A percentile compares a stretch with the other conserved stretches of the same genome.
These are phyloP conservation scores for Haematococcus lacustris DNA, from an alignment of 139 green algal genomes.

Conservation along the genomic window DNA sequence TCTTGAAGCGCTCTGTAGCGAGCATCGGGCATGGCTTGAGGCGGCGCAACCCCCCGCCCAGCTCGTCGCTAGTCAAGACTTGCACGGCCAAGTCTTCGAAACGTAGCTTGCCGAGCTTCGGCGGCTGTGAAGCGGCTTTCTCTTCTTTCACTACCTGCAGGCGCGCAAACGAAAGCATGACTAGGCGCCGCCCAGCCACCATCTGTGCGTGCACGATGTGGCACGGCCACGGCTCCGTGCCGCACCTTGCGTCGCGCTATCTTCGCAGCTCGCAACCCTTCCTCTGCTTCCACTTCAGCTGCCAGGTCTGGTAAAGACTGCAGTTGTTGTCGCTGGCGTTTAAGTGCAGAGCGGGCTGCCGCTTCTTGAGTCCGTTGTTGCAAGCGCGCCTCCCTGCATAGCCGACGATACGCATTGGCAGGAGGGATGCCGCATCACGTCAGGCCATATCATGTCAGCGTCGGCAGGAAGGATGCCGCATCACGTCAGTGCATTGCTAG, in stretches of 20 bases:
- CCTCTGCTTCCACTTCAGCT: slow-evolving; percentile 17
- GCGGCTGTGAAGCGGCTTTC: slow-evolving; percentile 38
- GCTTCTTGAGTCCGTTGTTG: slow-evolving; percentile 23
- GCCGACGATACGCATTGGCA: too few relatives aligned
- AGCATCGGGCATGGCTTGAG: slow-evolving; percentile 32
- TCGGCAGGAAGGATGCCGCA: too few relatives aligned
- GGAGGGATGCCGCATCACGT: too few relatives aligned
- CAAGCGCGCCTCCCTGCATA: slow-evolving; percentile 18
- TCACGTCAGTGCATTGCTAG: too few relatives aligned
- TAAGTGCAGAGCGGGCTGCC: slow-evolving; percentile 22
- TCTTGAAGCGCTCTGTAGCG: slow-evolving; percentile 57
- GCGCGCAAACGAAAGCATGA: not conserved
- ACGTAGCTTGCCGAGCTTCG: slow-evolving; percentile 54
- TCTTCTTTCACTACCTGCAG: slow-evolving; percentile 44
- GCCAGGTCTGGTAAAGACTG: slow-evolving; percentile 24
- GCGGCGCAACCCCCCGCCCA: slow-evolving; percentile 14
- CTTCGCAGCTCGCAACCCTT: slow-evolving; percentile 19
- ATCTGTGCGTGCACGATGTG: too few relatives aligned
- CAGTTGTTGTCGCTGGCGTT: slow-evolving; percentile 49
- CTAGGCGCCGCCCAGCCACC: too few relatives aligned
- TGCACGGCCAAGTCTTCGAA: slow-evolving; percentile 58
- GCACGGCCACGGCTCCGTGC: too few relatives aligned
- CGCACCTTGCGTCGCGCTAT: slow-evolving; percentile 20
- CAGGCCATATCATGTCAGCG: too few relatives aligned
- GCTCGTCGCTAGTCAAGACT: slow-evolving; percentile 16